phyloP scores from a whole-genome alignment of 139 green algal genomes.

The Eudorina sp. region DNA sequence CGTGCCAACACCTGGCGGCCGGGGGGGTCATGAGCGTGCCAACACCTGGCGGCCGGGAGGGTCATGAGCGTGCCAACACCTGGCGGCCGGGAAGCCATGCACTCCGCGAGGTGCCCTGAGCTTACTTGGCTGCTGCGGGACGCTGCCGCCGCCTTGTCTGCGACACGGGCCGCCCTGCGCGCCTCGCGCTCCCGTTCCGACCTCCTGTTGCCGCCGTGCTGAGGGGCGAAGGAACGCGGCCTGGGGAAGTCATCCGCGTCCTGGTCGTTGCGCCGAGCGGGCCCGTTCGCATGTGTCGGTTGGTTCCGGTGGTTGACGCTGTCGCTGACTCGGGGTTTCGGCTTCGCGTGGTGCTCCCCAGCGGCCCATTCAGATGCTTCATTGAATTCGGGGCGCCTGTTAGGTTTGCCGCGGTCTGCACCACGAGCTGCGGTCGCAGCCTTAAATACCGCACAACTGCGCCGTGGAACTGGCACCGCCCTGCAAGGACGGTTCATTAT shows the following conservation, averaged over 20 bases:
- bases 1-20: neutral
- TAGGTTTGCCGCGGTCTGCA: no score
- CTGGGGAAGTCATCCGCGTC: neutral
- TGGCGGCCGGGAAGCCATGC: neutral
- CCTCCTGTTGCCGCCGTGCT: neutral
- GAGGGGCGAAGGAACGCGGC: neutral
- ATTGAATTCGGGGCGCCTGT: no score
- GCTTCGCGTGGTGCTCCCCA: no score
- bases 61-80: neutral
- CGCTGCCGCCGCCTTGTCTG: conserved; percentile 13
- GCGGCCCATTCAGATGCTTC: no score
- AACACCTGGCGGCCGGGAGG: no score
- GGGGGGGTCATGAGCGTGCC: no score
- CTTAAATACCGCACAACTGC: neutral
- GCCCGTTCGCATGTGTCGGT: neutral
- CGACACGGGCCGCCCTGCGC: neutral
- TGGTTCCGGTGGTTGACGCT: neutral
- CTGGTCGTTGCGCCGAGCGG: neutral
- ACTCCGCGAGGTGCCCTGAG: neutral
- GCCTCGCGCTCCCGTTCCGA: neutral
- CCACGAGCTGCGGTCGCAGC: neutral
- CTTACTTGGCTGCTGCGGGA: neutral
- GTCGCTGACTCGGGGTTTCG: no score
- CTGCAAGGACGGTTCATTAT: neutral
- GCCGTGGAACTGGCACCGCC: neutral